Base-by-base conservation (phyloP, 768 basidiomycete species). In the Dentipellis fragilis region DNA sequence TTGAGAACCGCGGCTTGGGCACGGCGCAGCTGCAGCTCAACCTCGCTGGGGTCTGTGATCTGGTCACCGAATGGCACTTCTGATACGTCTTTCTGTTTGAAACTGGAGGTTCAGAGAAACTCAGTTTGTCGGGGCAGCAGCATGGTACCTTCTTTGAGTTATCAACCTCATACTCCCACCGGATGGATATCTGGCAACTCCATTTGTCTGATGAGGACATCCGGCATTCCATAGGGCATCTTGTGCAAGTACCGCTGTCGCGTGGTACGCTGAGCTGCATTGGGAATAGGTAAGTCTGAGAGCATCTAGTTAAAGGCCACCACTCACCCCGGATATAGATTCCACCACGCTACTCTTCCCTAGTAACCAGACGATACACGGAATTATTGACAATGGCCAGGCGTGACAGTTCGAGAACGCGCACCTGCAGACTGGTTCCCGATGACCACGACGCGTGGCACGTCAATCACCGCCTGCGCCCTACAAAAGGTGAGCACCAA, bases 1-100 rank as follows among this genome's bases (percentile, higher is more conserved):
- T 75, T 73, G 3, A 87, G 70, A 17, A 83, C 73, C 0, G 82
- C 83, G 0, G 76, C 73, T 59, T 86, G 84, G 0, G 84, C 84
- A 1, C 83, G 73, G 11, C 81, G 75, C 5, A 87, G 72, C 65
- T 72, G 74, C 2, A 77, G 60, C 56, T 84, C 84, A 3, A 87
- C 76, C 1, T 70, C 62, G 1, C 36, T 35, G 23, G 71, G 76
- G 47, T 81, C 64, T 1, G 67, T 69, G 19, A 83, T 65, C 0
- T 59, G 34, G 0, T 65, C 60, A 0, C 80, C 80, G 59, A 85
- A 85, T 0, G 58, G 12, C 19, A 66, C 54, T 46, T 72, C 68
- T 1, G 49, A 17, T n/a, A 67, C 62, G 10, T 58, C 63, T 19
- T 58, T 58, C 52, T 53, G 52, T 7, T n/a, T 16, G 5, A 8